Base-by-base conservation (phyloP, 2,329 filamentous ascomycete genomes). In the Pseudonectria buxi region DNA sequence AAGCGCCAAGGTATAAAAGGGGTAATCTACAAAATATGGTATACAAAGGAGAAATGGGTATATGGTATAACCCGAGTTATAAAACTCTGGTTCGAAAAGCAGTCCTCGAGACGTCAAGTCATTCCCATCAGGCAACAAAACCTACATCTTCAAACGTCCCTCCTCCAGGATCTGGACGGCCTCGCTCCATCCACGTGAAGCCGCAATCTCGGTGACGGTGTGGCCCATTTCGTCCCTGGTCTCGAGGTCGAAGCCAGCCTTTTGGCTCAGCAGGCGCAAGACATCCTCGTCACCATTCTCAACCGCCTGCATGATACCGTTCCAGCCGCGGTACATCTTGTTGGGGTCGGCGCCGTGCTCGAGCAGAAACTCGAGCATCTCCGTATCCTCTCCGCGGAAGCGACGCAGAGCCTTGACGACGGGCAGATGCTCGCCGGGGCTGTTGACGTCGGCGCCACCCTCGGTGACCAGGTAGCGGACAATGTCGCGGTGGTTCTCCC, bases 361-460 rank as follows among this genome's bases (percentile, higher is more conserved):
- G 7, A 85, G 66, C 6, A 85, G 65, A 59, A 80, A 65, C 54
- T 79, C 71, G 24, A 84, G 67, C 36, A 81, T 74, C 27, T 76
- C 71, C 0, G 72, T 69, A 45, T 82, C 72, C 24, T 68, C 64
- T 7, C 67, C 66, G 35, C 71, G 64, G 47, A 72, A 72, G 14
- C 76, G 65, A 4, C 80, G 71, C 29, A 85, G 67, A 2, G 81
- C 76, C 57, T 84, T 85, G 55, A 85, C 78, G 35, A 85, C 71
- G 7, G 81, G 81, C 10, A 85, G 61, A 56, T 85, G 81, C 63
- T 85, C 81, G 14, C 81, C 81, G 0, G 81, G 79, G 0, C 74
- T 66, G 52, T 83, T 83, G 29, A 77, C 69, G 48, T 83, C 76
- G 0, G 79, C 80, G 7, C 70, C 71, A 2, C 71, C 78, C 41